Conservation (phyloP, 176 grass and related monocot species). For the Themeda triandra region DNA sequence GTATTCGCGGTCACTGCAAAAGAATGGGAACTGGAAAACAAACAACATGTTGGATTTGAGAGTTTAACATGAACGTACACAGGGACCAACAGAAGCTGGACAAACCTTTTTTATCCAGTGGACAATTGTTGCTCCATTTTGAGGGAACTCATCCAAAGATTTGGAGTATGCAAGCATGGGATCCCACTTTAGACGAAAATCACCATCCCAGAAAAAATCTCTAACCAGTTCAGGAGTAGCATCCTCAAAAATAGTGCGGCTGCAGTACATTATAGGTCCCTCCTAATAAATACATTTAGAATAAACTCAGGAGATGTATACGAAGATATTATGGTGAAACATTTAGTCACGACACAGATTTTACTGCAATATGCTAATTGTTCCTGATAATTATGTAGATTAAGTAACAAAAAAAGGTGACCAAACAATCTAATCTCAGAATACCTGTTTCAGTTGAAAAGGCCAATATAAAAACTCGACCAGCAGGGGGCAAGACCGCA, state of each 20-base stretch:
- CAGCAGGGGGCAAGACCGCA: too few species aligned
- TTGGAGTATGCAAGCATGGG: constrained; percentile 78
- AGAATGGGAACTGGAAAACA: constrained; percentile 88
- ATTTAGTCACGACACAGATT: constrained; percentile 21
- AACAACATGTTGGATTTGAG: constrained; percentile 23
- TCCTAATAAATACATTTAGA: constrained; percentile 38
- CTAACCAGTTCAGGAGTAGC: constrained; percentile 95
- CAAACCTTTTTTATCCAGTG: constrained; percentile 98
- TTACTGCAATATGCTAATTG: not conserved
- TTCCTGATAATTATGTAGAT: not conserved
- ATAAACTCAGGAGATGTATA: not conserved
- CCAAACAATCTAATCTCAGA: not conserved
- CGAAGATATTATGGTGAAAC: not conserved
- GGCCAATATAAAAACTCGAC: not conserved
- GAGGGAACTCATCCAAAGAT: constrained; percentile 77
- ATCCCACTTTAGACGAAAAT: constrained; percentile 97
- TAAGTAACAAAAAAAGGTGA: not conserved
- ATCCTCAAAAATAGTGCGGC: constrained; percentile 91
- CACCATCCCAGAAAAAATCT: constrained; percentile 99
- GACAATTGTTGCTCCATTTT: constrained; percentile 82
- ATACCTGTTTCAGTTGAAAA: not conserved
- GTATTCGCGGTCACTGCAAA: constrained; percentile 98
- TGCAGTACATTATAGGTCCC: constrained; percentile 82
- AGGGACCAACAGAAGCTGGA: not conserved
- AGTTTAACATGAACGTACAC: constrained; percentile 17